phyloP scores from a whole-genome alignment of 2,329 filamentous ascomycete genomes.

The Calonectria hongkongensis region DNA sequence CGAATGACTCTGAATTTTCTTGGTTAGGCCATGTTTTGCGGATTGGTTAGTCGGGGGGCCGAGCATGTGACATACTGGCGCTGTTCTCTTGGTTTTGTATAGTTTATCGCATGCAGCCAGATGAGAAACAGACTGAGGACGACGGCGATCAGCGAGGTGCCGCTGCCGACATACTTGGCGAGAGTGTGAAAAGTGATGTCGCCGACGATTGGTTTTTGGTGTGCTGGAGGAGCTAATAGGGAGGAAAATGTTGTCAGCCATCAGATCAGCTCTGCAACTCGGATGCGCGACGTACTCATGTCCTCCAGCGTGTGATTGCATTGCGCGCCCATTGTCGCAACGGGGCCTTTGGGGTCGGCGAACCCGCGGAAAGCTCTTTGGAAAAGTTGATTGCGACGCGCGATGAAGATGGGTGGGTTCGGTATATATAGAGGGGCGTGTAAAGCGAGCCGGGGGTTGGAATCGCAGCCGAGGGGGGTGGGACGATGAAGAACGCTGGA shows the following conservation, averaged over 20 bases:
- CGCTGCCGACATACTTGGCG: slow-evolving; percentile 70
- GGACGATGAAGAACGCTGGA: neutral
- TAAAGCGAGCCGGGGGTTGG: neutral
- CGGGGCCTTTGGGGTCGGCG: neutral
- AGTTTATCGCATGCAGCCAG: slow-evolving; percentile 75
- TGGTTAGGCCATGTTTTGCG: slow-evolving; percentile 9
- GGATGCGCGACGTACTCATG: slow-evolving; percentile 61
- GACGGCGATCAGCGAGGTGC: slow-evolving; percentile 70
- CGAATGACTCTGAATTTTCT: slow-evolving; percentile 80
- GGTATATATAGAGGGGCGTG: neutral
- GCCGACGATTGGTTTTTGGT: slow-evolving; percentile 61
- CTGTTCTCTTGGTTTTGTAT: slow-evolving; percentile 77
- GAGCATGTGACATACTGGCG: slow-evolving; percentile 66
- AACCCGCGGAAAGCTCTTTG: slow-evolving; percentile 12
- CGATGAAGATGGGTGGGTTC: neutral
- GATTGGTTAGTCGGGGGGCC: neutral
- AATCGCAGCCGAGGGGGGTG: neutral
- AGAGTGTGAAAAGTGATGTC: slow-evolving; percentile 73
- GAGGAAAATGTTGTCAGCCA: neutral
- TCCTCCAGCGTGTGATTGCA: slow-evolving; percentile 67
- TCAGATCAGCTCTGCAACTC: slow-evolving; percentile 18
- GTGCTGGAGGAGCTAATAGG: slow-evolving; percentile 29
- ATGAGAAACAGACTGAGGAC: slow-evolving; percentile 73
- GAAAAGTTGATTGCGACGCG: neutral
- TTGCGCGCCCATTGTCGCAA: slow-evolving; percentile 59